Conservation (phyloP, 495 filamentous ascomycete species). For the Neurospora hispaniola region DNA sequence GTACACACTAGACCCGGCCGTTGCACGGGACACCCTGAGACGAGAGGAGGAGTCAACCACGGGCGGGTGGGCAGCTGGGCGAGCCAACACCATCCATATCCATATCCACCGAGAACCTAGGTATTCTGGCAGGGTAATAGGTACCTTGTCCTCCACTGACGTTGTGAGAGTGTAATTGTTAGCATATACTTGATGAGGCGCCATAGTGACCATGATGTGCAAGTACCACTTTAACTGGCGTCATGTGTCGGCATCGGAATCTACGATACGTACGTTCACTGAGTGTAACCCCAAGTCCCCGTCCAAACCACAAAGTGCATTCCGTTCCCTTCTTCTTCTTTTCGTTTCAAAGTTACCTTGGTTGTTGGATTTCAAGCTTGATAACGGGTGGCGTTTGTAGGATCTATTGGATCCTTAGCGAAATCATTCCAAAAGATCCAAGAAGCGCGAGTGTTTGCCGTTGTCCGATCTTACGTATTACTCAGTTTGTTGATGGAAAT, state of each 20-base stretch:
- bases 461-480: background rate
- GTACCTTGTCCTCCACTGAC: background rate
- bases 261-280: background rate
- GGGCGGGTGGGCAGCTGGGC: background rate
- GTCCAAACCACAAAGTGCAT: background rate
- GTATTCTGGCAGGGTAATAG: background rate
- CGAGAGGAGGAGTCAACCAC: background rate
- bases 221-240: constrained; percentile 13
- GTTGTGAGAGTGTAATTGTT: constrained; percentile 2
- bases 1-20: background rate
- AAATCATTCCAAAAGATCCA: background rate
- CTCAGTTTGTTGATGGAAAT: background rate
- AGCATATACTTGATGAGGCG: background rate
- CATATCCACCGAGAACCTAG: background rate
- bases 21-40: background rate
- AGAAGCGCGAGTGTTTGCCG: background rate
- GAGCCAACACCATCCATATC: background rate
- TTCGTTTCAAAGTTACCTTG: background rate
- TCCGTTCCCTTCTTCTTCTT: background rate
- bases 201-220: background rate
- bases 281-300: background rate
- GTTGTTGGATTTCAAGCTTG: background rate
- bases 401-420: background rate
- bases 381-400: background rate
- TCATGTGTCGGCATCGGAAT: background rate